Evolutionary conservation across 768 basidiomycete genomes (phyloP).

Genomic region (Trametes maxima): DNA sequence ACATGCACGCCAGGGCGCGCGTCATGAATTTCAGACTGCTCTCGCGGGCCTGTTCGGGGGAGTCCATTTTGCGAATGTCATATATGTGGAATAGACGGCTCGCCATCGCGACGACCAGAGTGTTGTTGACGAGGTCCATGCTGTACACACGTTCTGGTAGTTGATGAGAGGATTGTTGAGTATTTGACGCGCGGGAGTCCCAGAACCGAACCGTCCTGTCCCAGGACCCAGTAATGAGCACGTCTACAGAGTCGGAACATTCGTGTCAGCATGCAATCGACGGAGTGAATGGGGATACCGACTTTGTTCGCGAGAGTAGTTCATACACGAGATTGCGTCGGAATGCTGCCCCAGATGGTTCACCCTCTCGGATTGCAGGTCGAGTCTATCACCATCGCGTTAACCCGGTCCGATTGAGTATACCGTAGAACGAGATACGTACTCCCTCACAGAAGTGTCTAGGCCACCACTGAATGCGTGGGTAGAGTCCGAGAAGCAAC

Average conservation of each 20-base stretch:
- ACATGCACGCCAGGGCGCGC: conserved; percentile 88
- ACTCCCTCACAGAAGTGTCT: conserved; percentile 85
- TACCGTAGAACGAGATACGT: conserved; percentile 33
- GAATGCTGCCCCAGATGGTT: conserved; percentile 79
- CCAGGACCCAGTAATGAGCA: conserved; percentile 88
- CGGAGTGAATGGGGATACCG: conserved; percentile 28
- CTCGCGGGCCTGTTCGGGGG: conserved; percentile 80
- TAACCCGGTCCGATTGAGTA: not conserved
- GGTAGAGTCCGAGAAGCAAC: conserved; percentile 66
- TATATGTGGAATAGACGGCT: conserved; percentile 89
- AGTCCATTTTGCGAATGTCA: conserved; percentile 77
- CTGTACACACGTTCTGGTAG: conserved; percentile 87
- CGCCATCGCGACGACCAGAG: conserved; percentile 91
- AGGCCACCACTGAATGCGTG: conserved; percentile 86
- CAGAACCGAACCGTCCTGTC: conserved; percentile 87
- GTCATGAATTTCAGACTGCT: conserved; percentile 97
- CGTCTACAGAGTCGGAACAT: conserved; percentile 44
- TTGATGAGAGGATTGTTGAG: conserved; percentile 59
- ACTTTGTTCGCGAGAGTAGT: conserved; percentile 69
- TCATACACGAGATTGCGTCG: conserved; percentile 78
- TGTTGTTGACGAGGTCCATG: conserved; percentile 76
- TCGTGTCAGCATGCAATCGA: not conserved
- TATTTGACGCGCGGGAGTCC: conserved; percentile 68
- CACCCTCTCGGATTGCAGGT: conserved; percentile 72
- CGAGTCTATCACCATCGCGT: conserved; percentile 54